Percentiles rank a stretch among this genome's conserved stretches.
These are phyloP conservation scores for Gloeopeniophorella convolvens DNA, from an alignment of 768 basidiomycete species.

Conservation along the genomic window DNA sequence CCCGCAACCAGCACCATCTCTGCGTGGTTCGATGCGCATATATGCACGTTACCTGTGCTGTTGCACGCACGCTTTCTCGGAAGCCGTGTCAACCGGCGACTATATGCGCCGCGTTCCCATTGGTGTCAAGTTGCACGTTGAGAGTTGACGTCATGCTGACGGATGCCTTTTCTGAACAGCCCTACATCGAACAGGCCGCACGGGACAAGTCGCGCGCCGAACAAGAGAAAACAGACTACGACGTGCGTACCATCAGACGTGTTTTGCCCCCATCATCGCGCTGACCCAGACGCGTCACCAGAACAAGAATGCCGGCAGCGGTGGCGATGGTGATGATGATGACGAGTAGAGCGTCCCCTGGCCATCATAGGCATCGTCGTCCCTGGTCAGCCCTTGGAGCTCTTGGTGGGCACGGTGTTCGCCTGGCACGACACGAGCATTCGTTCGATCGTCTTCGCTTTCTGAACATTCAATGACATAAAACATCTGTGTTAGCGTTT, in stretches of 20 bases:
- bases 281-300: constrained; percentile 11
- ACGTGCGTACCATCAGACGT: constrained; percentile 30
- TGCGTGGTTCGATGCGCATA: constrained; percentile 1
- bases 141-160: constrained; percentile 5
- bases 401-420: too few relatives aligned
- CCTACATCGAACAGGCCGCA: constrained; percentile 82
- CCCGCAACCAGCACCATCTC: neutral
- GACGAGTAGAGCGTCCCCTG: constrained; percentile 30
- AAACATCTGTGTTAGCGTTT: constrained; percentile 8
- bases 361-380: constrained; percentile 2
- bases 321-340: constrained; percentile 39
- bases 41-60: neutral
- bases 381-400: neutral
- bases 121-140: neutral
- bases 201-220: constrained; percentile 86
- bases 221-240: constrained; percentile 55
- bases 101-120: neutral
- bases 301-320: constrained; percentile 36
- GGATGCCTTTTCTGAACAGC: constrained; percentile 38
- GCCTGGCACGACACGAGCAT: too few relatives aligned
- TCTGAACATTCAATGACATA: constrained; percentile 9
- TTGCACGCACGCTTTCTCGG: constrained; percentile 12
- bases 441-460: constrained; percentile 10
- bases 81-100: too few relatives aligned
- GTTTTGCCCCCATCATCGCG: neutral